Evolutionary conservation across 352 stramenopile genomes (phyloP).

Genomic region (Thalassiosira hispida): DNA sequence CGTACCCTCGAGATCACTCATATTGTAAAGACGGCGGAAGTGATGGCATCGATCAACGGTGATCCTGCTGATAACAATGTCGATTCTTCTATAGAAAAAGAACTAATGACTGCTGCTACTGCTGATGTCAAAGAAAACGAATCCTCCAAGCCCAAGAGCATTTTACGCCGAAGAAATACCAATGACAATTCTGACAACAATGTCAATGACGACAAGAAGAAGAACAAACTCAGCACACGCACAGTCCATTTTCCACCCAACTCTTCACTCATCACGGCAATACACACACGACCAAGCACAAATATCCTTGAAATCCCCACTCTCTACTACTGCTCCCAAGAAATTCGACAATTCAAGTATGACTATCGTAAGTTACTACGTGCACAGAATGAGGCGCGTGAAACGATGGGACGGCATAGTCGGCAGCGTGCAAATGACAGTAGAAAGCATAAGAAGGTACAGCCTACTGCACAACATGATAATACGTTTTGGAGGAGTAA

Average conservation of each 20-base stretch:
- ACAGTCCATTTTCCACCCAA: not conserved
- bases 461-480: not conserved
- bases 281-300: not conserved
- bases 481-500: constrained; percentile 3
- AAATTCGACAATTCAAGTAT: not conserved
- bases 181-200: not conserved
- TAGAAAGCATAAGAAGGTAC: not conserved
- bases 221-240: not conserved
- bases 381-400: not conserved
- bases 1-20: too few species aligned
- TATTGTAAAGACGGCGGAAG: too few species aligned
- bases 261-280: not conserved
- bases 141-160: not conserved
- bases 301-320: not conserved
- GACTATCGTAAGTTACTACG: not conserved
- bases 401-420: not conserved
- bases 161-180: not conserved
- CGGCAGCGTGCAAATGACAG: too few species aligned
- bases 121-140: too few species aligned
- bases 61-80: too few species aligned
- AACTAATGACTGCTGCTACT: too few species aligned
- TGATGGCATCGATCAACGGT: too few species aligned
- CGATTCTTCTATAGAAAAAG: too few species aligned
- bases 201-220: not conserved
- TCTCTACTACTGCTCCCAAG: not conserved